Evolutionary conservation across 768 basidiomycete genomes (phyloP), one percentile per base, ranked within the genome.

Genomic region (Leccinum subgranulosum): DNA sequence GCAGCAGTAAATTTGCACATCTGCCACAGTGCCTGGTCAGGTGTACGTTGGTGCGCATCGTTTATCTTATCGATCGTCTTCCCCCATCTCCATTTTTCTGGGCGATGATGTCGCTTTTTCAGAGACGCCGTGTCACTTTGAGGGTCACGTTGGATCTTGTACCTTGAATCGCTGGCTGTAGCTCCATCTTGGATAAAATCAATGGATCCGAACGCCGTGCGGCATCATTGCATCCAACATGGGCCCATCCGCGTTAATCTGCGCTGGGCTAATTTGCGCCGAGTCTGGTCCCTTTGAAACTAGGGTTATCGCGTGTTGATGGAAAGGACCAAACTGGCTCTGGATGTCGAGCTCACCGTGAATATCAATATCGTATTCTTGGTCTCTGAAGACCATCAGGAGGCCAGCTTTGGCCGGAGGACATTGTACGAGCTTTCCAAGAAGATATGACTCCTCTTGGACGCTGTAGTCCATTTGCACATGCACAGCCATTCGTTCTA

Each of bases 221-320:
- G 23, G 79, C 74, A 69, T 88, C 85, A 58, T 83, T 87, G 71
- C 87, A 91, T 25, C 89, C 87, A 48, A 89, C 88, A 29, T 58
- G 50, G 46, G 36, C 51, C 15, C 39, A 55, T 60, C 53, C 61
- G 53, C 53, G 25, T 19, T 51, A n/a, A 43, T 25, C 34, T 31
- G 10, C 15, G 19, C 58, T 11, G 25, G 9, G 59, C 15, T 15
- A 27, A 54, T 7, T 29, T 49, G 28, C 14, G 28, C 5, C 85
- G 4, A 90, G 77, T 15, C 90, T 90, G 17, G 83, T 65, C 83
- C 81, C 57, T 74, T 75, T 2, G 92, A 88, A 49, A 92, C 78
- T 1, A 87, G 87, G 10, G 89, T 91, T 3, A 88, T 91, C 3
- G 91, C 87, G 66, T 94, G 90, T 68, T 86, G 89, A 71, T 94